Evolutionary conservation across 306 rosid species (phyloP).

Genomic region (Alnus rubra): DNA sequence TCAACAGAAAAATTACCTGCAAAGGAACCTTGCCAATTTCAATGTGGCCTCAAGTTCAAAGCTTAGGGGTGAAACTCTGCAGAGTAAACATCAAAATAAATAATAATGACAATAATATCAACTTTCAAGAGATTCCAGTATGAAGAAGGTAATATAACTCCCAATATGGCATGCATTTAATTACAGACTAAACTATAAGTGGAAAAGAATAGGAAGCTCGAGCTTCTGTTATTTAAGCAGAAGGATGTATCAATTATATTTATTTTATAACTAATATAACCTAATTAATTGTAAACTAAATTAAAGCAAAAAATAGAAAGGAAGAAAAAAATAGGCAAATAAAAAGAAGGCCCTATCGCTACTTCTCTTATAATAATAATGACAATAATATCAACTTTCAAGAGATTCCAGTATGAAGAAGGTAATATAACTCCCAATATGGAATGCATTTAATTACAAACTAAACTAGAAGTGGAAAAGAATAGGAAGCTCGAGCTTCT

Average conservation of each 20-base stretch:
- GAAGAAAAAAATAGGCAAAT: not conserved
- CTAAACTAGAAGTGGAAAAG: not conserved
- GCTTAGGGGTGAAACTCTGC: slow-evolving; percentile 96
- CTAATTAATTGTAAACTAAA: not conserved
- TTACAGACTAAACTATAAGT: not conserved
- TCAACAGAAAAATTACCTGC: slow-evolving; percentile 60
- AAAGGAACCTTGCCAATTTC: slow-evolving; percentile 91
- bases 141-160: slow-evolving; percentile 5
- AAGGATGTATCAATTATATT: not conserved
- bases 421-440: not conserved
- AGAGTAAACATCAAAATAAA: slow-evolving; percentile 27
- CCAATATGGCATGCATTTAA: not conserved
- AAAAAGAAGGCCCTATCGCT: not conserved
- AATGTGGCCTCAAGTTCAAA: slow-evolving; percentile 98
- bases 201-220: not conserved
- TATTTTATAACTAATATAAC: not conserved
- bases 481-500: not conserved
- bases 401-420: not conserved
- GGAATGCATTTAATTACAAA: not conserved
- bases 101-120: not conserved
- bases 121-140: not conserved
- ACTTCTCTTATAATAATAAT: not conserved
- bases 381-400: not conserved
- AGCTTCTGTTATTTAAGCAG: not conserved
- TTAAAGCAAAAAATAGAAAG: not conserved